Percentiles rank a stretch among this genome's conserved stretches.
These are phyloP conservation scores for Lepidium aucheri DNA, from an alignment of 345 rosid genomes.

Conservation along the genomic window DNA sequence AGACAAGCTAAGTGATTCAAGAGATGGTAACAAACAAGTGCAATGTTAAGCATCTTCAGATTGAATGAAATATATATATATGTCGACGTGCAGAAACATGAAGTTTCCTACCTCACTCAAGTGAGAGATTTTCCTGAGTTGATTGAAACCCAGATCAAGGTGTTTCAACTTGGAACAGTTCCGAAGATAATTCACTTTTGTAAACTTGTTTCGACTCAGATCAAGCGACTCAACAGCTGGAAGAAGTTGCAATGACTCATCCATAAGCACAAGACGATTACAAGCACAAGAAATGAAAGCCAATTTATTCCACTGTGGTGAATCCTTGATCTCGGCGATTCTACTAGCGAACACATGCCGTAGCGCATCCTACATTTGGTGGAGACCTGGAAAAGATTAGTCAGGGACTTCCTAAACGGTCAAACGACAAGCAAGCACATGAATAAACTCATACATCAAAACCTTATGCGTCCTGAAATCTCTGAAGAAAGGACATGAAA, in stretches of 20 bases:
- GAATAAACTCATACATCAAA: constrained; percentile 14
- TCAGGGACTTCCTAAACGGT: neutral
- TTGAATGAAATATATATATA: neutral
- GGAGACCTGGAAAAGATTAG: constrained; percentile 8
- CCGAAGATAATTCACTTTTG: constrained; percentile 83
- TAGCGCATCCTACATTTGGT: constrained; percentile 62
- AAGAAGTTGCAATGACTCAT: constrained; percentile 94
- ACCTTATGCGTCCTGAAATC: constrained; percentile 14
- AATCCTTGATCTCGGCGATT: constrained; percentile 78
- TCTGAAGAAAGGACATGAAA: constrained; percentile 20
- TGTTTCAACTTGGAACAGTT: constrained; percentile 75
- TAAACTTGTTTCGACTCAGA: constrained; percentile 89
- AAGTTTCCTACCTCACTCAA: constrained; percentile 62
- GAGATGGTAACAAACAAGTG: neutral
- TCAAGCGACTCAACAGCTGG: constrained; percentile 94
- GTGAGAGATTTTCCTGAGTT: constrained; percentile 54
- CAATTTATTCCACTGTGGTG: constrained; percentile 82
- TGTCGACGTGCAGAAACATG: neutral
- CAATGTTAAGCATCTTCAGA: neutral
- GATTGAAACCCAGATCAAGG: constrained; percentile 94
- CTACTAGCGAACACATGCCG: constrained; percentile 94
- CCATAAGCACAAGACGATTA: constrained; percentile 86
- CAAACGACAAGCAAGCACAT: constrained; percentile 1
- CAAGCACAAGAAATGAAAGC: constrained; percentile 81
- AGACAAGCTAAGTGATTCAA: neutral